Evolutionary conservation across 108 stramenopile genomes (phyloP).

Genomic region (Cyclotella choctawhatcheeana): DNA sequence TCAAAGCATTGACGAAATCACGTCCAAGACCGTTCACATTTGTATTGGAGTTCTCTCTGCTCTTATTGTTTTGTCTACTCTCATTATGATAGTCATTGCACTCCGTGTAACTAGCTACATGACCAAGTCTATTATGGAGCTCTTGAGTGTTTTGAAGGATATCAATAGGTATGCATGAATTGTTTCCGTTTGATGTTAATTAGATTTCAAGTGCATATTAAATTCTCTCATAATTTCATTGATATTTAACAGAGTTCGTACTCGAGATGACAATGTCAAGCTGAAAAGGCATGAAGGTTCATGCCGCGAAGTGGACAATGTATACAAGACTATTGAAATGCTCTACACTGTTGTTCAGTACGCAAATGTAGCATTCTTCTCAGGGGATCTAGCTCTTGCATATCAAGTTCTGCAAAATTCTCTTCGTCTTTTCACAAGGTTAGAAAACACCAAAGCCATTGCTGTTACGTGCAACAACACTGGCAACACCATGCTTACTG

Average conservation of each 20-base stretch:
- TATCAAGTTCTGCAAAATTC: slow-evolving; percentile 54
- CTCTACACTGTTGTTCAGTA: slow-evolving; percentile 60
- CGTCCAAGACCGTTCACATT: slow-evolving; percentile 5
- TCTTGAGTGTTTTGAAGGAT: slow-evolving; percentile 30
- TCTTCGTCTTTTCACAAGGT: slow-evolving; percentile 56
- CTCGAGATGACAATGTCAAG: slow-evolving; percentile 55
- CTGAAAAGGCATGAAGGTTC: slow-evolving; percentile 46
- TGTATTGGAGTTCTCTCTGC: slow-evolving; percentile 14
- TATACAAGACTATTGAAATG: slow-evolving; percentile 58
- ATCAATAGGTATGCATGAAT: slow-evolving; percentile 36
- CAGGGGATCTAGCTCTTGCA: slow-evolving; percentile 53
- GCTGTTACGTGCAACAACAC: slow-evolving; percentile 68
- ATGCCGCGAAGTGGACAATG: slow-evolving; percentile 50
- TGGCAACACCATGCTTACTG: slow-evolving; percentile 59
- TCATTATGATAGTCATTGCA: background rate
- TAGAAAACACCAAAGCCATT: slow-evolving; percentile 72
- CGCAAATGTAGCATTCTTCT: slow-evolving; percentile 65
- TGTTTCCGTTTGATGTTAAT: too few relatives aligned
- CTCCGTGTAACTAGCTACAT: background rate
- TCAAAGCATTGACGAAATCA: slow-evolving; percentile 15
- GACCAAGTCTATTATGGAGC: background rate
- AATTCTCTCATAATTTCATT: background rate
- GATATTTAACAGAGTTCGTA: slow-evolving; percentile 7
- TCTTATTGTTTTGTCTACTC: background rate
- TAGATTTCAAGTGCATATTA: too few relatives aligned